Evolutionary conservation across 768 basidiomycete species (phyloP).

Genomic region (Tephrocybe rancida): DNA sequence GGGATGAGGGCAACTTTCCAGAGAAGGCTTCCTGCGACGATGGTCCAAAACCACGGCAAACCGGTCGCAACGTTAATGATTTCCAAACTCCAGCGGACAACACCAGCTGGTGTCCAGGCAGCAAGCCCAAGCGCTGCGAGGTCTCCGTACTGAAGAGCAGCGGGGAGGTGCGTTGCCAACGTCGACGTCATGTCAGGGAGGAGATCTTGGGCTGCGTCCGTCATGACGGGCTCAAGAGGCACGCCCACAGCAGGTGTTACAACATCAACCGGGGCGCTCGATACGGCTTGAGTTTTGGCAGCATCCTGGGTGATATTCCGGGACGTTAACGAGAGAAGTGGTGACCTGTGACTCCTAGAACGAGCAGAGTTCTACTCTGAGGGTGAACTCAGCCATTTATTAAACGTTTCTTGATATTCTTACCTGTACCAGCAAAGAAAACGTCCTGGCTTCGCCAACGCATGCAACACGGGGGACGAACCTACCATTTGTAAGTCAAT

Average conservation of each 20-base stretch:
- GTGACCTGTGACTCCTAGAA: constrained; percentile 10
- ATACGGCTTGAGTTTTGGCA: constrained; percentile 13
- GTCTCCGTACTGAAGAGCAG: constrained; percentile 71
- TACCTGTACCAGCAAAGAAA: constrained; percentile 24
- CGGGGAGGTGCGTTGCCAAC: constrained; percentile 28
- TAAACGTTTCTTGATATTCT: neutral
- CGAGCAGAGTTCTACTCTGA: constrained; percentile 13
- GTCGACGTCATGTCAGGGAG: constrained; percentile 23
- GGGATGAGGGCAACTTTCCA: constrained; percentile 67
- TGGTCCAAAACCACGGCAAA: constrained; percentile 85
- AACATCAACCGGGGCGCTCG: constrained; percentile 6
- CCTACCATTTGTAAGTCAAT: constrained; percentile 1
- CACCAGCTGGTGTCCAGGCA: constrained; percentile 65
- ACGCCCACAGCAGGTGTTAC: neutral
- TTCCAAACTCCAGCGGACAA: constrained; percentile 66
- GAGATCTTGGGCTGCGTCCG: constrained; percentile 8
- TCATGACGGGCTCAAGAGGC: neutral
- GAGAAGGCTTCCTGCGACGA: constrained; percentile 63
- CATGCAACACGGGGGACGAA: constrained; percentile 14
- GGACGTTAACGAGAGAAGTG: constrained; percentile 9
- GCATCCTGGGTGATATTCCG: constrained; percentile 20
- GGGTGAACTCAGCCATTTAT: constrained; percentile 11
- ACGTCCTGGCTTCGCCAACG: constrained; percentile 17
- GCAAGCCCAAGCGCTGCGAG: constrained; percentile 67
- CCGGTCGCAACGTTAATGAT: constrained; percentile 67